Percentiles rank a stretch among this genome's conserved stretches.
Evolutionary conservation across 129 eudicot species (phyloP).

Genomic region (Calendula officinalis): DNA sequence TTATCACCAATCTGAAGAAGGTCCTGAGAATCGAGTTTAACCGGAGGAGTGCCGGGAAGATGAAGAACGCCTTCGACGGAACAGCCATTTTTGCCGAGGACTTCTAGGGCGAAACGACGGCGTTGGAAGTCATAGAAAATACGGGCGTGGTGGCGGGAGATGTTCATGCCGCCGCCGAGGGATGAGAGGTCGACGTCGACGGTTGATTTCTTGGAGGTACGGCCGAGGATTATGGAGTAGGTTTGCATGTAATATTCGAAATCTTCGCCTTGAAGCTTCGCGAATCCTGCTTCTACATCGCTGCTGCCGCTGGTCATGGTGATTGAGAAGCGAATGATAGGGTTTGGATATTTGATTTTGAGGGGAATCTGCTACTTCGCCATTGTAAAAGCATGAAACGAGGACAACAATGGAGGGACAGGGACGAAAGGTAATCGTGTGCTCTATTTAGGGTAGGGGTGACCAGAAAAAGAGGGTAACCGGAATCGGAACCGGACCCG

Average conservation of each 20-base stretch:
- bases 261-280: conserved; percentile 91
- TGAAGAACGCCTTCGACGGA: conserved; percentile 94
- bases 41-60: conserved; percentile 72
- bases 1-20: conserved; percentile 86
- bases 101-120: conserved; percentile 94
- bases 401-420: no score
- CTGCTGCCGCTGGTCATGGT: conserved; percentile 35
- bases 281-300: conserved; percentile 94
- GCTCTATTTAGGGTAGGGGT: no score
- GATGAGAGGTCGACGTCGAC: conserved; percentile 96
- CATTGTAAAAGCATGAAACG: no score
- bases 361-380: no score
- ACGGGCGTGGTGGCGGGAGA: conserved; percentile 99
- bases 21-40: conserved; percentile 85
- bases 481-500: no score
- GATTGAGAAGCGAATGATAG: no score
- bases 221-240: conserved; percentile 91
- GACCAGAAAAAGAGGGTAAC: no score
- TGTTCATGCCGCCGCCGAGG: conserved; percentile 98
- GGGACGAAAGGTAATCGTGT: no score
- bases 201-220: conserved; percentile 82
- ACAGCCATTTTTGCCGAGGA: conserved; percentile 94
- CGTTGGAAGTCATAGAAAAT: conserved; percentile 98
- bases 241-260: conserved; percentile 99
- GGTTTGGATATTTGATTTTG: no score